Base-by-base conservation (phyloP, 106 monocot species). In the Acorus calamus region DNA sequence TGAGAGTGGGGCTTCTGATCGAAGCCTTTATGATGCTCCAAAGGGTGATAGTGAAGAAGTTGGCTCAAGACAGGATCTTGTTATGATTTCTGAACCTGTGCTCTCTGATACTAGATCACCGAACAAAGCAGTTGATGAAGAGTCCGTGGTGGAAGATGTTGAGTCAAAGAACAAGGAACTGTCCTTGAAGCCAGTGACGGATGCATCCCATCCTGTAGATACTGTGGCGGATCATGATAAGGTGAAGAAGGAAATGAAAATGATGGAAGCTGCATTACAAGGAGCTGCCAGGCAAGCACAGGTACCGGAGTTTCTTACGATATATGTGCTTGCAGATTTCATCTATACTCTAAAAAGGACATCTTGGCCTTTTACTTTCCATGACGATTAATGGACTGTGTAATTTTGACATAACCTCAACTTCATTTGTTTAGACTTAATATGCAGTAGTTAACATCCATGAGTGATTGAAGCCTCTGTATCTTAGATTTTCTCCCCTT, bases 221-320 rank as follows among this genome's bases (percentile, higher is more conserved):
- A 5, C 76, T 61, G 42, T 56, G 7, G 44, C 11, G 62, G 87
- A 84, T 71, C 5, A 90, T 12, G 80, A 94, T 64, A 91, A 79
- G 66, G 50, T 91, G 41, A 79, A 61, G 57, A 80, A 70, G 54
- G 91, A 98, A 75, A 81, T 79, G 87, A 85, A 91, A 67, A 74
- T 83, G 76, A 85, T 98, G 91, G 96, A 98, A 77, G 81, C 96
- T 77, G 91, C 87, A 68, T 68, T 98, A 28, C 91, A 87, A 73
- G 91, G 96, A 65, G 96, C 96, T 66, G 96, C 96, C 11, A 87
- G 87, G 57, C 96, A 96, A 74, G 75, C 96, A 53, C 91, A 96
- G 96, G 96, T 96, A 83, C 6, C 28, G 28, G 28, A 28, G 28
- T 28, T 47, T 55, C 44, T 28, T 57, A 3, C 14, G 42, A 47